These are phyloP conservation scores for Rhododendron mucronatum DNA, from an alignment of 148 eudicot species.

Conservation along the genomic window DNA sequence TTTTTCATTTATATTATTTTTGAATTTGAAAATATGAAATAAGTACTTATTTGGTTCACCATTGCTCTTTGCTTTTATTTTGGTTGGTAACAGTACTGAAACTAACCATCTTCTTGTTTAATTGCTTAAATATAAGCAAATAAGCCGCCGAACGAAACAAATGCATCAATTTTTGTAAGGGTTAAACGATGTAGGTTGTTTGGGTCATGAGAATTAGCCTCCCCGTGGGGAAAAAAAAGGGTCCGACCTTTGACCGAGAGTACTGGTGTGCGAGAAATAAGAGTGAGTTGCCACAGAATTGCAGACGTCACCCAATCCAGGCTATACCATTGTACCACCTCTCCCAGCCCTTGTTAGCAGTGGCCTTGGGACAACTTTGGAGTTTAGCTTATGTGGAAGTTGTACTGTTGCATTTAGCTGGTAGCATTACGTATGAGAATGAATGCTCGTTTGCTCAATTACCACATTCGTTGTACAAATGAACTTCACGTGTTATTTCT, in stretches of 20 bases:
- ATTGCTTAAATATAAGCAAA: neutral
- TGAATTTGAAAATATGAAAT: no score
- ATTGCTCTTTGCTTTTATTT: neutral
- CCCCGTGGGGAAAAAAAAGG: neutral
- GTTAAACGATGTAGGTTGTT: neutral
- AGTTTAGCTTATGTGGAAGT: neutral
- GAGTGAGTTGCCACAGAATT: neutral
- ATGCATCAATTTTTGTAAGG: neutral
- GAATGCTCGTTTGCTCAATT: neutral
- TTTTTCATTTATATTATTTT: no score
- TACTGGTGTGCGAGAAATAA: neutral
- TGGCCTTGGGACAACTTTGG: neutral
- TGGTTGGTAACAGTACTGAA: neutral
- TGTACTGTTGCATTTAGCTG: neutral
- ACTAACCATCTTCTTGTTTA: neutral
- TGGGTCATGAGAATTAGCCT: neutral
- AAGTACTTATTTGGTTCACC: neutral
- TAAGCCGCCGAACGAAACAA: neutral
- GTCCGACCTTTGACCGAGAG: neutral
- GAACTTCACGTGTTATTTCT: neutral
- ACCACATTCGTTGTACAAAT: neutral
- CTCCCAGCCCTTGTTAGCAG: neutral
- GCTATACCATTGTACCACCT: neutral
- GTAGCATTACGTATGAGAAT: neutral
- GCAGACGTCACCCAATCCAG: neutral